A percentile compares a stretch with the other conserved stretches of the same genome.
Evolutionary conservation across 805 yeast genomes (phyloP).

Genomic region (Kodamaea kaohsiungensis): DNA sequence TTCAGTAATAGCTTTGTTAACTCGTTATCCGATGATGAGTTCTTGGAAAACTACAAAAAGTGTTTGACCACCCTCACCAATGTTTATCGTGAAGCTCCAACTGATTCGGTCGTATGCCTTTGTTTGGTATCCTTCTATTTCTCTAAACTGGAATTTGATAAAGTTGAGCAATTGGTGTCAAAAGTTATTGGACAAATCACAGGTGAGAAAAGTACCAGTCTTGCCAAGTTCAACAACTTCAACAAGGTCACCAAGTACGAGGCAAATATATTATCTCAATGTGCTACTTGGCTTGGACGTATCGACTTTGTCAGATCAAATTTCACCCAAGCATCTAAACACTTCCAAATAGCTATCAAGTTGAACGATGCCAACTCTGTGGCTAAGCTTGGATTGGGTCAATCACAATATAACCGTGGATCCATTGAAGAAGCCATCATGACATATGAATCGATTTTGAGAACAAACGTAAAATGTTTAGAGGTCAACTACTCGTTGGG

Average conservation of each 20-base stretch:
- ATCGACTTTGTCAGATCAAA: constrained; percentile 62
- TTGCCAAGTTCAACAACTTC: constrained; percentile 17
- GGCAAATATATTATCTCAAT: constrained; percentile 34
- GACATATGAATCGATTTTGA: constrained; percentile 74
- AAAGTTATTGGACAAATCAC: constrained; percentile 34
- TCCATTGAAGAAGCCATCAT: constrained; percentile 81
- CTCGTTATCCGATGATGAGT: constrained; percentile 61
- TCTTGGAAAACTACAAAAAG: constrained; percentile 55
- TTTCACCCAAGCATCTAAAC: constrained; percentile 66
- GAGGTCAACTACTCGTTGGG: constrained; percentile 82
- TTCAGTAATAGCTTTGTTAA: constrained; percentile 62
- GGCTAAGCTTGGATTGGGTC: constrained; percentile 82
- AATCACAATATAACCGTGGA: constrained; percentile 74
- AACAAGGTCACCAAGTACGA: constrained; percentile 28
- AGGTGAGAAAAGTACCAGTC: constrained; percentile 1
- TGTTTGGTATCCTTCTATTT: constrained; percentile 71
- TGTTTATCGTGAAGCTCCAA: constrained; percentile 16
- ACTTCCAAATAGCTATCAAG: constrained; percentile 71
- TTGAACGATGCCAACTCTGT: constrained; percentile 63
- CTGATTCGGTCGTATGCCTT: constrained; percentile 59
- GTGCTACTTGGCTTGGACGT: constrained; percentile 81
- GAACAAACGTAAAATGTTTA: constrained; percentile 63
- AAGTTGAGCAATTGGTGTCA: constrained; percentile 57
- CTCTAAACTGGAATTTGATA: constrained; percentile 60
- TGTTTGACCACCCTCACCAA: constrained; percentile 44